A percentile compares a stretch with the other conserved stretches of the same genome.
Evolutionary conservation across 1,284 basidiomycete species (phyloP).

Genomic region (Xanthoconium separans): DNA sequence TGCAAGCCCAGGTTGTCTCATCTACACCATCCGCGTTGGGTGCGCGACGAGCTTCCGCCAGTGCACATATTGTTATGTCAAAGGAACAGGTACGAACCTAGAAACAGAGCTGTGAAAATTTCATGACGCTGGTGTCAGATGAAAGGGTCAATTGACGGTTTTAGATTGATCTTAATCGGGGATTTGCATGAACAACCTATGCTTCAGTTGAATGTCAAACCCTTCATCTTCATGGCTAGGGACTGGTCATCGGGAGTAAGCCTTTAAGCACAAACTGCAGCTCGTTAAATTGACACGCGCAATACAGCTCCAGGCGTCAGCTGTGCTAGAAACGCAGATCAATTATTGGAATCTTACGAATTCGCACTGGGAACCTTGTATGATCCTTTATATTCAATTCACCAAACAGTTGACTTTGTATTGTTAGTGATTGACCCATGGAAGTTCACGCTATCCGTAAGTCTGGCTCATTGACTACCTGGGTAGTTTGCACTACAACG

Average conservation of each 20-base stretch:
- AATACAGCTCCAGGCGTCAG: constrained; percentile 75
- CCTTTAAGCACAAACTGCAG: not conserved
- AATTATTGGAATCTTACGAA: constrained; percentile 98
- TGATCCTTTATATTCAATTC: constrained; percentile 24
- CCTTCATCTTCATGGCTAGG: constrained; percentile 80
- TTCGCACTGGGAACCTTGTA: constrained; percentile 98
- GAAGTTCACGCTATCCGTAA: constrained; percentile 79
- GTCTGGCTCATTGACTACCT: not conserved
- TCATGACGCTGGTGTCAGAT: constrained; percentile 47
- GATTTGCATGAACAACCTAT: constrained; percentile 95
- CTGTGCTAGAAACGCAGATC: constrained; percentile 78
- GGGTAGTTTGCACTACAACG: constrained; percentile 11
- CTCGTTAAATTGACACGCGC: constrained; percentile 9
- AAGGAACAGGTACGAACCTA: constrained; percentile 67
- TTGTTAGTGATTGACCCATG: constrained; percentile 90
- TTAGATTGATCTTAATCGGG: constrained; percentile 92
- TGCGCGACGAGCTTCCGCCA: constrained; percentile 42
- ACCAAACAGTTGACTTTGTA: not conserved
- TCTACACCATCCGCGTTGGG: constrained; percentile 12
- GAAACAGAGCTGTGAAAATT: not conserved
- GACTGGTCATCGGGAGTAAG: constrained; percentile 94
- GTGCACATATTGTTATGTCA: constrained; percentile 66
- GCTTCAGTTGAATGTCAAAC: constrained; percentile 84
- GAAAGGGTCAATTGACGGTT: constrained; percentile 83
- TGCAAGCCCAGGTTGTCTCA: constrained; percentile 2